Conservation (phyloP, 2,329 filamentous ascomycete genomes). For the Ceratocystis albifundus region DNA sequence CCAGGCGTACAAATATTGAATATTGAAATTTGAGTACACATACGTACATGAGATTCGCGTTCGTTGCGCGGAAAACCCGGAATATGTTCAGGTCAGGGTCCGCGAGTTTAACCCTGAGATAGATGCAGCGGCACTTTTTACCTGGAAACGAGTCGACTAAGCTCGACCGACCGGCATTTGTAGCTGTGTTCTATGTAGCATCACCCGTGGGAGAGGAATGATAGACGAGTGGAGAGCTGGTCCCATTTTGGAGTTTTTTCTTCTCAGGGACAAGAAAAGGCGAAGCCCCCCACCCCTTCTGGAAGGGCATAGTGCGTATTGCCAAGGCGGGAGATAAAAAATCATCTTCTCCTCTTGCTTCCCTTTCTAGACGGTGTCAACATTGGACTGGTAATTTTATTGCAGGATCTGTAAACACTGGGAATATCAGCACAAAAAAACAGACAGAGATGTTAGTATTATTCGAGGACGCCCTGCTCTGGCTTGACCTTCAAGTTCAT, state of each 20-base stretch:
- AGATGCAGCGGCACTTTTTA: background rate
- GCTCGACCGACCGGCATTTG: background rate
- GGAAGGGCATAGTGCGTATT: background rate
- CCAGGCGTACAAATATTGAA: background rate
- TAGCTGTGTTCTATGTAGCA: constrained; percentile 3
- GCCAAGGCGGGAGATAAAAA: background rate
- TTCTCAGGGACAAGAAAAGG: background rate
- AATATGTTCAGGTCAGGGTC: no score
- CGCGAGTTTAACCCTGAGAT: background rate
- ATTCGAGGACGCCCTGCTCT: constrained; percentile 7
- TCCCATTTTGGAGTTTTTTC: background rate
- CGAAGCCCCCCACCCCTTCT: constrained; percentile 1
- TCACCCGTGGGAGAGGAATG: background rate
- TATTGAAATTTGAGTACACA: no score
- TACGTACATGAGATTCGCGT: no score
- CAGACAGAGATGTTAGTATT: constrained; percentile 2
- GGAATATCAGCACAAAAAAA: constrained; percentile 6
- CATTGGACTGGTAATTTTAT: background rate
- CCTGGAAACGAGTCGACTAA: background rate
- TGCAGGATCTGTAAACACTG: background rate
- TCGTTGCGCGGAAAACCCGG: no score
- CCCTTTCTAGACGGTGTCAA: background rate
- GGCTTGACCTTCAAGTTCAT: background rate
- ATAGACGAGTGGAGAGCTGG: background rate
- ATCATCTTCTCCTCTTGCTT: background rate